Evolutionary conservation across 2,329 filamentous ascomycete genomes (phyloP).

Genomic region (Trichophyton benhamiae): DNA sequence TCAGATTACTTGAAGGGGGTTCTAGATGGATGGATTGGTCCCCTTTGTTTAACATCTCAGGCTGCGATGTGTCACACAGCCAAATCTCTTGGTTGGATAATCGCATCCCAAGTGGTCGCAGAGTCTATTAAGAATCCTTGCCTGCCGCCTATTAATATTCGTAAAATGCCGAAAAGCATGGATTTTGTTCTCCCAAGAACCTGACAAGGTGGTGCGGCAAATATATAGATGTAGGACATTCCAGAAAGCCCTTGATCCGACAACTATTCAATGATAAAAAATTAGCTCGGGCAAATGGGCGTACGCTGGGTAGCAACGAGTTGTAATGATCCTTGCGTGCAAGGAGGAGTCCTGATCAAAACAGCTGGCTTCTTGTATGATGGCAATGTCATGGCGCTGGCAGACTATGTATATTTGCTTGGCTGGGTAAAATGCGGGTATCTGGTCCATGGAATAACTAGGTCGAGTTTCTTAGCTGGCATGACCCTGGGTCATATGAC

Average conservation of each 20-base stretch:
- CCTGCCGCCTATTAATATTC: background rate
- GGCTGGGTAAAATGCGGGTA: background rate
- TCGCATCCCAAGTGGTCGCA: background rate
- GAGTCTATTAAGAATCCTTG: background rate
- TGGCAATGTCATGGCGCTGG: background rate
- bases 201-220: background rate
- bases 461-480: background rate
- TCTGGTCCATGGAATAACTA: background rate
- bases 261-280: background rate
- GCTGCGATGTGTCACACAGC: background rate
- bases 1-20: background rate
- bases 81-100: background rate
- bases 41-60: background rate
- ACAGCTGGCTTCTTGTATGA: background rate
- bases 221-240: background rate
- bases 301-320: background rate
- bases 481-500: background rate
- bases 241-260: background rate
- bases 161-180: background rate
- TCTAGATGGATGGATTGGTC: background rate
- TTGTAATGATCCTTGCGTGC: background rate
- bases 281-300: background rate
- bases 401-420: background rate
- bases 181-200: background rate
- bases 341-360: background rate